Conservation (phyloP, 1,284 basidiomycete genomes). For the Ustilago hordei region DNA sequence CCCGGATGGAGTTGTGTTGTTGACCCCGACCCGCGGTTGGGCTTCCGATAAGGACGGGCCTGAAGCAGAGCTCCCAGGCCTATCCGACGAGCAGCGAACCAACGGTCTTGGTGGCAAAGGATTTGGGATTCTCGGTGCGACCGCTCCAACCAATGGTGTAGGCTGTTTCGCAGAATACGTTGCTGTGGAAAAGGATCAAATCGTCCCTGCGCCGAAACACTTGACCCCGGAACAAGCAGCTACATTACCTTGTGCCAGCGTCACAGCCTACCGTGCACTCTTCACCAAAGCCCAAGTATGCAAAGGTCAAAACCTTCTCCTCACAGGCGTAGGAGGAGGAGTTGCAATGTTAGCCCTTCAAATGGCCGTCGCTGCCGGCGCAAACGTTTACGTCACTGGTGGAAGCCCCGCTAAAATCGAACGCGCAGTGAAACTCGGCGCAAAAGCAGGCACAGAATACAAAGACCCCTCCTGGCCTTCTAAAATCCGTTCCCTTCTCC, state of each 20-base stretch:
- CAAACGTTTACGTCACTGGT: constrained; percentile 85
- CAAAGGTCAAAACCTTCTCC: constrained; percentile 79
- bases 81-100: constrained; percentile 38
- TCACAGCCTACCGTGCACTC: constrained; percentile 87
- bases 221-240: constrained; percentile 79
- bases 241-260: constrained; percentile 80
- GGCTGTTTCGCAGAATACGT: constrained; percentile 85
- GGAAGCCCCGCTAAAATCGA: constrained; percentile 78
- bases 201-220: constrained; percentile 78
- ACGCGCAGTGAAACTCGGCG: constrained; percentile 79
- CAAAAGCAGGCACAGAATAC: constrained; percentile 81
- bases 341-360: constrained; percentile 84
- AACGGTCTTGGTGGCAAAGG: constrained; percentile 55
- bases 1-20: constrained; percentile 74
- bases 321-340: constrained; percentile 75
- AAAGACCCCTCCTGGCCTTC: constrained; percentile 79
- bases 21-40: constrained; percentile 83
- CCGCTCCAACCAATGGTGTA: constrained; percentile 46
- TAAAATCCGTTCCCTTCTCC: constrained; percentile 74
- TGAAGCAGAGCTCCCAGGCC: constrained; percentile 58
- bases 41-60: constrained; percentile 75
- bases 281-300: constrained; percentile 78
- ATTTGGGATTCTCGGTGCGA: constrained; percentile 64
- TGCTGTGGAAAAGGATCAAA: constrained; percentile 78
- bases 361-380: constrained; percentile 80